A percentile compares a stretch with the other conserved stretches of the same genome.
These are phyloP conservation scores for Arctostaphylos glauca DNA, from an alignment of 148 eudicot genomes.

Conservation along the genomic window DNA sequence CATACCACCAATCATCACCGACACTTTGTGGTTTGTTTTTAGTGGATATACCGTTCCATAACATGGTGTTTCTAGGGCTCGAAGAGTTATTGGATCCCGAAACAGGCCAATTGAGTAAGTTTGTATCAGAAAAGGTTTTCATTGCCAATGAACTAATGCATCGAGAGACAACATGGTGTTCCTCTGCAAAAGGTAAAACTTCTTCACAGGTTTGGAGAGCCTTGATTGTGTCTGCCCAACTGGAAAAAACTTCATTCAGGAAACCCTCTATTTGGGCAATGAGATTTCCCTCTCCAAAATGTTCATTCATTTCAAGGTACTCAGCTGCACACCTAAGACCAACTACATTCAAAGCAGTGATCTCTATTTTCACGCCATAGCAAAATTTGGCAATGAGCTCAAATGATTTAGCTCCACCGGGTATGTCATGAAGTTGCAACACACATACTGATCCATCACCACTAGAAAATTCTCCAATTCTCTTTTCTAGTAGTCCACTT, in stretches of 20 bases:
- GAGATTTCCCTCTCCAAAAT: constrained; percentile 67
- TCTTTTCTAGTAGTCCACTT: constrained; percentile 59
- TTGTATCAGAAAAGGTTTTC: constrained; percentile 56
- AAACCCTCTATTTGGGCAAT: constrained; percentile 54
- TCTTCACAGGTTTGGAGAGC: constrained; percentile 63
- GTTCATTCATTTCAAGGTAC: constrained; percentile 67
- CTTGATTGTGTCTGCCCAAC: constrained; percentile 60
- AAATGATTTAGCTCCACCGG: constrained; percentile 68
- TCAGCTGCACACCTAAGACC: constrained; percentile 67
- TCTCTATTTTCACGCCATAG: constrained; percentile 65
- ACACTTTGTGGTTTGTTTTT: constrained; percentile 23
- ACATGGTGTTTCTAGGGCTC: constrained; percentile 21
- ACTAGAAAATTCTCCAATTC: constrained; percentile 39
- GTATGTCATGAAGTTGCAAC: constrained; percentile 52
- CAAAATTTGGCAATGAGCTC: constrained; percentile 64
- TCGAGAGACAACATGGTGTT: constrained; percentile 49
- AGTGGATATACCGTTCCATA: constrained; percentile 60
- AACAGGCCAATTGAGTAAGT: constrained; percentile 44
- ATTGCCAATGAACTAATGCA: constrained; percentile 63
- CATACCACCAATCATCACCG: constrained; percentile 72
- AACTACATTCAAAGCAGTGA: constrained; percentile 55
- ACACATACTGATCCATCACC: constrained; percentile 38
- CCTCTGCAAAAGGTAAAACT: constrained; percentile 53
- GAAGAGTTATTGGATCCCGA: constrained; percentile 18
- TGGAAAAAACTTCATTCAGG: constrained; percentile 53